Conservation (phyloP, 768 basidiomycete species). For the Boletus reticulatus region DNA sequence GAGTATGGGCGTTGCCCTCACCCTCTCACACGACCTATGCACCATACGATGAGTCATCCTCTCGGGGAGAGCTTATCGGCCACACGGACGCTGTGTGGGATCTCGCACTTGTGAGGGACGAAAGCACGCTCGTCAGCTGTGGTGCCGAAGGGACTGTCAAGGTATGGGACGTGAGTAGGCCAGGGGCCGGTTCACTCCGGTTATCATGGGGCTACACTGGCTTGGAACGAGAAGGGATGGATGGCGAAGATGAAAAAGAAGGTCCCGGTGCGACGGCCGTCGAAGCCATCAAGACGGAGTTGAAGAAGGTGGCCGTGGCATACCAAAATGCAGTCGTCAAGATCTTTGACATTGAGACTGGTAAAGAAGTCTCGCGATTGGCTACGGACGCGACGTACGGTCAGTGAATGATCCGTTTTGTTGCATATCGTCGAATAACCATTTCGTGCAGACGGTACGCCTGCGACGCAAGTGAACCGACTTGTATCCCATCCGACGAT, state of each 20-base stretch:
- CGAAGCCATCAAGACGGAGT: slow-evolving; percentile 77
- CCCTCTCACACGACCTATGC: slow-evolving; percentile 85
- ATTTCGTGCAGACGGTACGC: slow-evolving; percentile 57
- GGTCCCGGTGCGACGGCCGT: slow-evolving; percentile 74
- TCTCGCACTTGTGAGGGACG: slow-evolving; percentile 79
- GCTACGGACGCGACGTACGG: slow-evolving; percentile 61
- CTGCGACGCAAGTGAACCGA: slow-evolving; percentile 78
- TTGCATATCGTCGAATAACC: neutral
- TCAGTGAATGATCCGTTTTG: slow-evolving; percentile 26
- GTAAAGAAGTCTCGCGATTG: slow-evolving; percentile 67
- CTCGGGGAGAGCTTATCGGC: slow-evolving; percentile 79
- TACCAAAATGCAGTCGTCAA: slow-evolving; percentile 88
- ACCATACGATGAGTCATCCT: slow-evolving; percentile 78
- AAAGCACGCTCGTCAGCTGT: slow-evolving; percentile 82
- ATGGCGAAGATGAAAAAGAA: slow-evolving; percentile 45
- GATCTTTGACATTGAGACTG: slow-evolving; percentile 87
- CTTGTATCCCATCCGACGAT: slow-evolving; percentile 90
- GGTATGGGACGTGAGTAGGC: slow-evolving; percentile 85
- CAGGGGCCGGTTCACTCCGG: slow-evolving; percentile 57
- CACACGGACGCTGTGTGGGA: slow-evolving; percentile 99
- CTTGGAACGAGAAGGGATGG: slow-evolving; percentile 43
- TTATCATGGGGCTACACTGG: slow-evolving; percentile 82
- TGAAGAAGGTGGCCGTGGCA: slow-evolving; percentile 87
- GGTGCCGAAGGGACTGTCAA: slow-evolving; percentile 91
- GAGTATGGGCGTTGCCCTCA: slow-evolving; percentile 83